Conservation (phyloP, 2,329 filamentous ascomycete genomes). For the Teratosphaeriaceae sp. region DNA sequence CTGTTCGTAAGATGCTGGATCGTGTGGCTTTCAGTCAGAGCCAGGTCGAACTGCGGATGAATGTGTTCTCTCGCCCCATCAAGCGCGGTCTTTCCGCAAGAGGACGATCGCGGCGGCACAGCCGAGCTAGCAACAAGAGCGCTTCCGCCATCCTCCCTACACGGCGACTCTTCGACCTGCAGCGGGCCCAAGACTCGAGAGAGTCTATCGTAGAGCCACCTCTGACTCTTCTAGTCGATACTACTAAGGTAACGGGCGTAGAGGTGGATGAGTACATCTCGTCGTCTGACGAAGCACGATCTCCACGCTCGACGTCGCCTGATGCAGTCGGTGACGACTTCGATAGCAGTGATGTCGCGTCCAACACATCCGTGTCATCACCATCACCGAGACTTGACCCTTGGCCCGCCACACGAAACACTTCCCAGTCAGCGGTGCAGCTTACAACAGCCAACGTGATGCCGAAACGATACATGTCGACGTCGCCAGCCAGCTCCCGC, state of each 20-base stretch:
- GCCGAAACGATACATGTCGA: conserved; percentile 6
- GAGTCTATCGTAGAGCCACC: conserved; percentile 9
- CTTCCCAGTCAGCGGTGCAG: conserved; percentile 17
- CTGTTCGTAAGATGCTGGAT: conserved; percentile 62
- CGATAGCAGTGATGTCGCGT: conserved; percentile 4
- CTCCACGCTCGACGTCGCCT: conserved; percentile 2
- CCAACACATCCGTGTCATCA: conserved; percentile 12
- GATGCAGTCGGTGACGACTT: conserved; percentile 4
- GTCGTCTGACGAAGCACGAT: conserved; percentile 7
- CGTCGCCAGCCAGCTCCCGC: conserved; percentile 5
- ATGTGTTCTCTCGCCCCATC: conserved; percentile 10
- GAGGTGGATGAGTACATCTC: conserved; percentile 6
- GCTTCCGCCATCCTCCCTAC: conserved; percentile 5
- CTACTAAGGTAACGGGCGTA: background rate
- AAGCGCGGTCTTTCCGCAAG: background rate
- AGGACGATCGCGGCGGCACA: conserved; percentile 6
- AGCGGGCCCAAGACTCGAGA: background rate
- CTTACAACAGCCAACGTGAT: conserved; percentile 20
- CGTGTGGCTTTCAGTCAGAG: conserved; percentile 63
- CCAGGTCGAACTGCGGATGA: conserved; percentile 51
- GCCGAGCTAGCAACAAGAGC: conserved; percentile 8
- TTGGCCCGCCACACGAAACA: conserved; percentile 16
- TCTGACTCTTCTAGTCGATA: background rate
- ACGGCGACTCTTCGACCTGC: conserved; percentile 1
- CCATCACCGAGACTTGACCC: conserved; percentile 24